Conservation (phyloP, 345 rosid genomes). For the Toxicodendron radicans region DNA sequence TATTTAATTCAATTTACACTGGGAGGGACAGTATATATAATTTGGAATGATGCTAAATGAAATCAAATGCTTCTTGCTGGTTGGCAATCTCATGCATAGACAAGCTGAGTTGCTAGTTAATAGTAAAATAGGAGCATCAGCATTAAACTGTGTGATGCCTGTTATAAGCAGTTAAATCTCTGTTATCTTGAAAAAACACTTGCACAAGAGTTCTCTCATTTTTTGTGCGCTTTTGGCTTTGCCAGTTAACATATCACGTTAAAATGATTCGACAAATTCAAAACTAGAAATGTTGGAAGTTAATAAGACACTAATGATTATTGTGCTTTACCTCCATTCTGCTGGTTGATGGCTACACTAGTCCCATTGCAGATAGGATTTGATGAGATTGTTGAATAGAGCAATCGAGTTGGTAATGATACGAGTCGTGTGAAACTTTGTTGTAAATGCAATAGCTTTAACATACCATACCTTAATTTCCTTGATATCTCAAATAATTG, state of each 20-base stretch:
- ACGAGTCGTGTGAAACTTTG: no score
- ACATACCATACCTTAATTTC: neutral
- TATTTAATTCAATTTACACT: conserved; percentile 4
- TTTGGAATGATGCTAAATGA: neutral
- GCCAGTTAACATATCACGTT: neutral
- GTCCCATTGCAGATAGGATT: neutral
- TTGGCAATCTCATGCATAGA: neutral
- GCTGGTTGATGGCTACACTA: neutral
- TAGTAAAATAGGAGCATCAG: neutral
- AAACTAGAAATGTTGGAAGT: neutral
- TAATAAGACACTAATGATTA: neutral
- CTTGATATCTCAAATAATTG: neutral
- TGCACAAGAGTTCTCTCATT: neutral
- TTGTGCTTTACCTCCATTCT: neutral
- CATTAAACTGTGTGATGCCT: neutral
- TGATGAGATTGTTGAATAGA: neutral
- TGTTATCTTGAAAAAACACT: neutral
- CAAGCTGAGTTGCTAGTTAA: neutral
- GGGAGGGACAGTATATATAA: neutral
- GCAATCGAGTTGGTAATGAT: no score
- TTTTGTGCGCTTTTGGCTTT: neutral
- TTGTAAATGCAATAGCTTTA: neutral
- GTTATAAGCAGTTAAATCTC: neutral
- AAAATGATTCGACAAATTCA: neutral
- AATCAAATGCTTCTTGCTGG: neutral